Conservation (phyloP, 2,329 filamentous ascomycete species). For the Decorospora gaudefroyi region DNA sequence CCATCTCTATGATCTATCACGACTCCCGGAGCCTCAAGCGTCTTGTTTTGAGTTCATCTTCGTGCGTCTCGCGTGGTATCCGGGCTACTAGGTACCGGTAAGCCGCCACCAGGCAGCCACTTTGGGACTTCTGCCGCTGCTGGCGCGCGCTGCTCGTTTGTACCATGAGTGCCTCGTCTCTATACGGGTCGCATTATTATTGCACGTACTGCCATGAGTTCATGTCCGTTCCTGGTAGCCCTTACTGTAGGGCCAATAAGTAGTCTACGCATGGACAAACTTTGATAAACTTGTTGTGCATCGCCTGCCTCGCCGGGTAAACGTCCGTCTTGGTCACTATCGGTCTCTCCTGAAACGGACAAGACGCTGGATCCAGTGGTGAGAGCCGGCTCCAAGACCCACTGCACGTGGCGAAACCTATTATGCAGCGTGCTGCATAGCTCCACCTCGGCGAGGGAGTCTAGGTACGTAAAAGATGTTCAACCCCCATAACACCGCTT, state of each 20-base stretch:
- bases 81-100: no score
- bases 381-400: constrained; percentile 22
- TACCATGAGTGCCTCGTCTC: constrained; percentile 5
- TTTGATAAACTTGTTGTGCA: constrained; percentile 4
- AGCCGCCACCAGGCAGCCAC: neutral
- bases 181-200: constrained; percentile 6
- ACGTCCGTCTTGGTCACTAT: constrained; percentile 18
- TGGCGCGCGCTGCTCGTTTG: neutral
- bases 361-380: constrained; percentile 19
- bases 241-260: constrained; percentile 2
- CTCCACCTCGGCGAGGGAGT: constrained; percentile 12
- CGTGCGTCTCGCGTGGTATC: no score
- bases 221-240: neutral
- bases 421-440: constrained; percentile 19
- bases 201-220: neutral
- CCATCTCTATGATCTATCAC: no score
- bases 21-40: no score
- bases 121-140: neutral
- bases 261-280: constrained; percentile 13
- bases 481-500: constrained; percentile 8
- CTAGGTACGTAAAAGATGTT: constrained; percentile 23
- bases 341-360: constrained; percentile 27
- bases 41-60: no score
- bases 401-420: constrained; percentile 28
- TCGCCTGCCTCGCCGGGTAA: constrained; percentile 15